Base-by-base conservation (phyloP, 176 grass and related monocot genomes). In the Carex parvula region DNA sequence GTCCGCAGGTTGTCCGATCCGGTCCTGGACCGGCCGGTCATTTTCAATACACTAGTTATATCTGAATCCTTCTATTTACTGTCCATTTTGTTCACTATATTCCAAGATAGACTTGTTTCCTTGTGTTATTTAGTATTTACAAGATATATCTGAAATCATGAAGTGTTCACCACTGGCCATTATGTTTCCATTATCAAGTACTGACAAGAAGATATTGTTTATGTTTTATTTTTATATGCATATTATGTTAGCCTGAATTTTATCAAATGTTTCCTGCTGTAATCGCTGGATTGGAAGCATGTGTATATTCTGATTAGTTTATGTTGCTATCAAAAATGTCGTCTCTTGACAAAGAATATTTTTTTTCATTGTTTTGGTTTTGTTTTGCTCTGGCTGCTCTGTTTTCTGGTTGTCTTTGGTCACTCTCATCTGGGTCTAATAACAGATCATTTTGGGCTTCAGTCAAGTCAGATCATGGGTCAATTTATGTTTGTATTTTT, bases 331-430 rank as follows among this genome's bases (percentile, higher is more conserved):
- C 8, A 26, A 73, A 24, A 13, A 22, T 73, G 39, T 50, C 3
- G 0, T 24, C n/a, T 73, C n/a, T 52, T 50, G 20, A 50, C 6
- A 50, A 52, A 7, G n/a, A 73, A 73, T 24, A 52, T 41, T 14
- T 73, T 0, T 50, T 14, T 73, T 14, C 18, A 14, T 73, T 52
- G 10, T 52, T 4, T 73, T 11, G 37, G 10, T 42, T 46, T n/a
- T 71, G 68, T 71, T 69, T n/a, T 70, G 33, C 33, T 70, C 37
- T 70, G 35, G 70, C n/a, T 50, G 10, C n/a, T 52, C 42, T 73
- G 42, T 20, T 50, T 50, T 73, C 9, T 14, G 41, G 18, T 73
- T 73, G 9, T 73, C 18, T 50, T 73, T n/a, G 1, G 41, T 73
- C 41, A 52, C 3, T 10, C 70, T 24, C 20, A 73, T 22, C 20